Base-by-base conservation (phyloP, 2,329 filamentous ascomycete genomes). In the Fusarium dlaminii region DNA sequence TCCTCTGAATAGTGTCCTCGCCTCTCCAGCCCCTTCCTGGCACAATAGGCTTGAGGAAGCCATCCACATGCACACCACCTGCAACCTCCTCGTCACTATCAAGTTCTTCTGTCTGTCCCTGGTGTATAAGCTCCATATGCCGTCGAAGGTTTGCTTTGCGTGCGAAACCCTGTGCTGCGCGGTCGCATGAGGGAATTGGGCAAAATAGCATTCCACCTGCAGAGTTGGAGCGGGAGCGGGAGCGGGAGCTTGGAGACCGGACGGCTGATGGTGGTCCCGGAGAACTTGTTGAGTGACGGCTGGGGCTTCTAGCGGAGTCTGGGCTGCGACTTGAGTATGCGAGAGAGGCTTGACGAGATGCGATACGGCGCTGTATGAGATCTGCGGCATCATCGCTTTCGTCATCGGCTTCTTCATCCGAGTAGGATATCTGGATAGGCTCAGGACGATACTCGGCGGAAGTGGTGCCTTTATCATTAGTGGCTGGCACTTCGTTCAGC, bases 51-150 rank as follows among this genome's bases (percentile, higher is more conserved):
- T 85, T 84, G 75, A 94, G 74, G 76, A 92, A 94, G 1, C 92
- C 90, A 79, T 94, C 92, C 3, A 90, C 87, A 75, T 93, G 92
- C 27, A 93, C 89, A 0, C 86, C 91, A 1, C 91, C 92, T 14
- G 86, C 74, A 76, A 90, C 87, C 76, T 90, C 89, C 64, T 87
- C 88, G 75, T 84, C 87, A 66, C 86, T 83, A 27, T 83, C 82
- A 37, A 79, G 73, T 40, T 83, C 76, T 18, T 78, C 78, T 77
- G 61, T 79, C 81, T 60, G 80, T 76, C 79, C 80, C n/a, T 80
- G 79, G 67, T 86, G 84, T 24, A 86, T 75, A 12, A 81, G 77
- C 39, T 80, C 75, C 69, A 86, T 73, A 59, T 86, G 84, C 17
- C 83, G 80, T 20, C 74, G 76, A 32, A 85, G 77, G 58, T 85